Percentiles rank a stretch among this genome's conserved stretches.
Conservation (phyloP, 2,329 filamentous ascomycete species). For the Xylaria sp. region DNA sequence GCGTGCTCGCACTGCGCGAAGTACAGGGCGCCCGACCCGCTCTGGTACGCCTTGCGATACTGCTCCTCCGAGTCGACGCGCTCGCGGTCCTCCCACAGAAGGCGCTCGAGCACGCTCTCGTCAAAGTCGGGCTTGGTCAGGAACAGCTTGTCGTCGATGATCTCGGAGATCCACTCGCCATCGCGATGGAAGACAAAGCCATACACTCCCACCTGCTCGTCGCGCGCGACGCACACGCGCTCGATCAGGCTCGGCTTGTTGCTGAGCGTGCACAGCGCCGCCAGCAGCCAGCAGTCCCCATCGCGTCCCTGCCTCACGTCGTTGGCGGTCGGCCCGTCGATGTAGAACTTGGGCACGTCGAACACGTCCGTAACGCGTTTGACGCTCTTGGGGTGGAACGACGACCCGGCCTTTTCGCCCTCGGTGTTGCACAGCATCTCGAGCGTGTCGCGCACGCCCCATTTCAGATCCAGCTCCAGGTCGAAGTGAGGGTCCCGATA, state of each 20-base stretch:
- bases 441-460: conserved; percentile 61
- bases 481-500: conserved; percentile 90
- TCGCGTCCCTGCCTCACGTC: conserved; percentile 82
- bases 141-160: conserved; percentile 68
- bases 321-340: conserved; percentile 78
- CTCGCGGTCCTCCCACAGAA: conserved; percentile 57
- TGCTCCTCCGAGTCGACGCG: conserved; percentile 65
- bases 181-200: conserved; percentile 87
- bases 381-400: conserved; percentile 62
- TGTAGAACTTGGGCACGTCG: conserved; percentile 78
- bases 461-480: conserved; percentile 79
- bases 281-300: conserved; percentile 89
- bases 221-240: conserved; percentile 75
- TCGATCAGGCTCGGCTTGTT: conserved; percentile 79
- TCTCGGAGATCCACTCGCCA: conserved; percentile 74
- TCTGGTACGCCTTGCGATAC: conserved; percentile 72
- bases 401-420: conserved; percentile 29
- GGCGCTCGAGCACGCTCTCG: conserved; percentile 62
- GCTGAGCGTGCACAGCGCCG: conserved; percentile 79
- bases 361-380: conserved; percentile 81
- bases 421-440: conserved; percentile 55
- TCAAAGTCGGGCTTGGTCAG: conserved; percentile 70
- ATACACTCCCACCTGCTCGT: conserved; percentile 81
- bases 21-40: conserved; percentile 73
- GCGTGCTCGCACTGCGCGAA: conserved; percentile 75